Evolutionary conservation across 1,139 yeast genomes (phyloP).

Genomic region (Geotrichum klebahnii): DNA sequence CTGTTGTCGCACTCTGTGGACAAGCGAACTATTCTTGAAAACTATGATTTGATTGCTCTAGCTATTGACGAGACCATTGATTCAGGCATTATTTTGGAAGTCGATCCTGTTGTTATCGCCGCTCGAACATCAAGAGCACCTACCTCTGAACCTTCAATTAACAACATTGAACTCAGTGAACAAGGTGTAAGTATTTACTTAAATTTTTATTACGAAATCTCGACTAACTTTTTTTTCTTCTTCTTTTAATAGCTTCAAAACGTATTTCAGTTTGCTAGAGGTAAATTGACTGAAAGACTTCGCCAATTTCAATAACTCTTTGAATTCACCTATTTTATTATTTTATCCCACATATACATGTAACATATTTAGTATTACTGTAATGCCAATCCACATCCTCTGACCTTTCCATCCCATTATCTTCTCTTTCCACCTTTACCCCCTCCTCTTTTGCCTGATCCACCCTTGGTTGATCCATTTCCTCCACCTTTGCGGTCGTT

Average conservation of each 20-base stretch:
- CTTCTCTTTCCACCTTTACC: slow-evolving; percentile 8
- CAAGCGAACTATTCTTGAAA: slow-evolving; percentile 70
- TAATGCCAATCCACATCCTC: too few relatives aligned
- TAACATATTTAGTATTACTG: too few relatives aligned
- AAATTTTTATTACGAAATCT: slow-evolving; percentile 1
- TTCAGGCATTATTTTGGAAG: slow-evolving; percentile 78
- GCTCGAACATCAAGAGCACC: slow-evolving; percentile 88
- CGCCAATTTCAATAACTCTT: slow-evolving; percentile 59
- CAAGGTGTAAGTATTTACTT: slow-evolving; percentile 49
- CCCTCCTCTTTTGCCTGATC: slow-evolving; percentile 21
- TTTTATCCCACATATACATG: too few relatives aligned
- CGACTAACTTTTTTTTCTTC: too few relatives aligned
- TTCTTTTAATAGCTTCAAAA: slow-evolving; percentile 60
- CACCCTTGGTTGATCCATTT: slow-evolving; percentile 17
- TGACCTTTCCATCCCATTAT: too few relatives aligned
- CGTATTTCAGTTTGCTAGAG: slow-evolving; percentile 86
- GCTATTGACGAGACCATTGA: slow-evolving; percentile 91
- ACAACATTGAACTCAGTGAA: slow-evolving; percentile 76
- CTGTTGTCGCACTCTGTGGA: slow-evolving; percentile 67
- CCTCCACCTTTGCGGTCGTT: slow-evolving; percentile 18
- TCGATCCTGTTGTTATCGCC: slow-evolving; percentile 81
- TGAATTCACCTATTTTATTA: too few relatives aligned
- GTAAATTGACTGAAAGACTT: slow-evolving; percentile 78
- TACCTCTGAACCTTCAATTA: slow-evolving; percentile 55
- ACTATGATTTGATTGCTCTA: slow-evolving; percentile 79